Base-by-base conservation (phyloP, 1,284 basidiomycete genomes). In the Fistulina hepatica region DNA sequence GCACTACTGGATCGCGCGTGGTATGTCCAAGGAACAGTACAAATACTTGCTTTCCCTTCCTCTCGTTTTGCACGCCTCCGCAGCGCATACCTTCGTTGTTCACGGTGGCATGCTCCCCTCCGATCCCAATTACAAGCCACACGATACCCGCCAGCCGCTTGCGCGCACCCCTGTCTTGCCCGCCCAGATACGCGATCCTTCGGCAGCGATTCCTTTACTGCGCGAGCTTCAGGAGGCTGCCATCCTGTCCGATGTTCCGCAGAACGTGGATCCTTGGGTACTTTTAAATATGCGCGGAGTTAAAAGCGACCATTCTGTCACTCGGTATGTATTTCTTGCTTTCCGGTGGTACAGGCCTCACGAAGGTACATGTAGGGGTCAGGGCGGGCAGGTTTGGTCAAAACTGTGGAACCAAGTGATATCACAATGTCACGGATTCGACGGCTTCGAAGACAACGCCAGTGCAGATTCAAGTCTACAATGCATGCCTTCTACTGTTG, bases 91-190 rank as follows among this genome's bases (percentile, higher is more conserved):
- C 2, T 80, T 79, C 58, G 66, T 93, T 39, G 85, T 81, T 1
- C 90, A 95, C 51, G 90, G 79, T 2, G 90, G 90, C 3, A 49
- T 95, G 13, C 65, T 93, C 2, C 71, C 88, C 0, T 70, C 67
- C 9, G 73, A 91, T 50, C 79, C 83, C 1, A 60, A 57, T 4
- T 68, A 59, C 40, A 52, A 66, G 30, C 54, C 60, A 17, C 62
- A 57, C 13, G 63, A 75, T 51, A 57, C 53, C 15, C 63, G 58
- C 6, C 86, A 90, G 51, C 85, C 85, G 2, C 67, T 84, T 13
- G 68, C 78, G 2, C 71, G 67, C 42, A 49, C 70, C n/a, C 81
- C 81, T 11, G 44, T 34, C 25, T 47, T 62, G 12, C 52, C 51
- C 13, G 36, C 47, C 12, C 37, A 44, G 17, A 28, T 37, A 19